Evolutionary conservation across 2,329 filamentous ascomycete species (phyloP), one percentile per base, ranked within the genome.

Genomic region (Ilyonectria robusta): DNA sequence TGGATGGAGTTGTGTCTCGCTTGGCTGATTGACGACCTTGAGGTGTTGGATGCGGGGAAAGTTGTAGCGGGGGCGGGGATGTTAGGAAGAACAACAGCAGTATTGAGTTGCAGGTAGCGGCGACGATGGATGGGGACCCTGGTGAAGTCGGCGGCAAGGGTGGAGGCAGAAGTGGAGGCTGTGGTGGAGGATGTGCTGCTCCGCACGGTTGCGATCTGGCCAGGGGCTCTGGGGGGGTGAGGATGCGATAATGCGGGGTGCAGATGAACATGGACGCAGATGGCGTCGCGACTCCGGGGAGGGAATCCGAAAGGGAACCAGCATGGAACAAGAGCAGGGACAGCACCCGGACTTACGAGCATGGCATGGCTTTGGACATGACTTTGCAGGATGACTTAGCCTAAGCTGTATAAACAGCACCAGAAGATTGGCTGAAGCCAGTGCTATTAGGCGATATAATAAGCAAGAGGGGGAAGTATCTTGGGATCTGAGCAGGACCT

Each of bases 161-260:
- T 53, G 50, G 50, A 35, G 21, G 47, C 47, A 50, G 21, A 31
- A 29, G 48, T 53, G 48, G 31, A 53, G 48, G 48, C 31, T 13
- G 9, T 35, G n/a, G 48, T 53, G 48, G 48, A 53, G 50, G 44
- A 46, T 7, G 19, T 46, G 44, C 4, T 44, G 53, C 17, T 56
- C 53, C 26, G 11, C 53, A 56, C 21, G 21, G 35, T 9, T n/a
- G 21, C 13, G 53, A 56, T 56, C 35, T 17, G 35, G 21, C 35
- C 35, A 46, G 37, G 55, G 54, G 15, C 40, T 42, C 40, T n/a
- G n/a, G 40, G 40, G 21, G 40, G 40, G 40, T n/a, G 37, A 57
- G 44, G 42, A 37, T 19, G 50, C 35, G 44, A 51, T 26, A 59
- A 59, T 59, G 57, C 57, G 57, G 57, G 57, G 57, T 59, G 57